phyloP scores from a whole-genome alignment of 2,329 filamentous ascomycete genomes.

The Colletotrichum sp. region DNA sequence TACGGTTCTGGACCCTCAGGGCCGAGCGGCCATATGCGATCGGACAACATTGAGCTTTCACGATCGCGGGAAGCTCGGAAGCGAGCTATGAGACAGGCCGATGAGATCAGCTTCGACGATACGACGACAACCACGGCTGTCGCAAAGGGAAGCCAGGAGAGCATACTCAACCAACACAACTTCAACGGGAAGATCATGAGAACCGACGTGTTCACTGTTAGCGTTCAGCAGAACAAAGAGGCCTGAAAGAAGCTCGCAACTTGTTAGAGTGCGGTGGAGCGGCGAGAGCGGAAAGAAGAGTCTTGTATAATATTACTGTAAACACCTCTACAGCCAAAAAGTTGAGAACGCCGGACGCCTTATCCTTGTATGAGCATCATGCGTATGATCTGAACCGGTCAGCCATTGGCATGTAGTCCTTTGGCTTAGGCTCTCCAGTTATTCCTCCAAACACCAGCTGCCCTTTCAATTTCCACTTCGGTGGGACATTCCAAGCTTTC shows the following conservation, averaged over 20 bases:
- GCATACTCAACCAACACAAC: not conserved
- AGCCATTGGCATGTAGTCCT: constrained; percentile 68
- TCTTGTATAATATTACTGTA: not conserved
- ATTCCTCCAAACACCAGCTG: constrained; percentile 84
- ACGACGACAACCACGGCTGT: not conserved
- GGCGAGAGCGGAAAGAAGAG: not conserved
- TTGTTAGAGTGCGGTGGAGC: not conserved
- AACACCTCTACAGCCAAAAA: not conserved
- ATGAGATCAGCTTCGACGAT: not conserved
- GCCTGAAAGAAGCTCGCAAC: not conserved
- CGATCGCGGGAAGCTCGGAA: not conserved
- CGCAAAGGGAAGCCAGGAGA: not conserved
- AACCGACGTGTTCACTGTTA: not conserved
- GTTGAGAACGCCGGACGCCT: not conserved
- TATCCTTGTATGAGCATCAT: not conserved
- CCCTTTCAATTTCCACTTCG: constrained; percentile 78
- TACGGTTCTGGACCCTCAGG: not conserved
- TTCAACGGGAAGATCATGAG: not conserved
- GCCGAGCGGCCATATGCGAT: not conserved
- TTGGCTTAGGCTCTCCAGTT: constrained; percentile 61
- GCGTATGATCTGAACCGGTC: constrained; percentile 68
- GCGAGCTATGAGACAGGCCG: not conserved
- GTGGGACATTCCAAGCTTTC: constrained; percentile 71
- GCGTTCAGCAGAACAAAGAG: not conserved
- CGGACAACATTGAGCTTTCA: not conserved